Conservation (phyloP, 2,329 filamentous ascomycete genomes). For the Orbilia ellipsospora region DNA sequence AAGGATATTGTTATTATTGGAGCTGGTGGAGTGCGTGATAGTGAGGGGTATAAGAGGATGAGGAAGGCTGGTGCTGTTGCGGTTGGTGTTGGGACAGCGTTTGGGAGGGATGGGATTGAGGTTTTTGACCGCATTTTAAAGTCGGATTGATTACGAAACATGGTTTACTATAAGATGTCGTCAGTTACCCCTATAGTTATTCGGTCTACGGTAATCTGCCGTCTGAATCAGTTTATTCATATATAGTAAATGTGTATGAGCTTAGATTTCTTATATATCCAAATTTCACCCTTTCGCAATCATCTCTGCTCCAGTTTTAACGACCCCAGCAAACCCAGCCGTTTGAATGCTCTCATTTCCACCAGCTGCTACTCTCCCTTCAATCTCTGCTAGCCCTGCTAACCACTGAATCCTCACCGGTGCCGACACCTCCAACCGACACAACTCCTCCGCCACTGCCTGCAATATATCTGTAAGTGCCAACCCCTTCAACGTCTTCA, state of each 20-base stretch:
- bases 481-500: slow-evolving; percentile 86
- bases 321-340: slow-evolving; percentile 87
- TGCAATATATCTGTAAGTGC: slow-evolving; percentile 95
- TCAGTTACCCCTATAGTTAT: too few species aligned
- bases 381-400: slow-evolving; percentile 88
- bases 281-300: slow-evolving; percentile 31
- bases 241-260: too few species aligned
- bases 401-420: slow-evolving; percentile 93
- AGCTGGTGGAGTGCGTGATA: slow-evolving; percentile 77
- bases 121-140: slow-evolving; percentile 56
- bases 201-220: too few species aligned
- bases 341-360: slow-evolving; percentile 90
- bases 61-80: slow-evolving; percentile 72
- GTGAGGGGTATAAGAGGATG: slow-evolving; percentile 74
- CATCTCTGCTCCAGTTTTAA: slow-evolving; percentile 63
- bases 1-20: slow-evolving; percentile 74
- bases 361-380: slow-evolving; percentile 88
- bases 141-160: background rate
- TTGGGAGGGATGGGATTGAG: slow-evolving; percentile 65
- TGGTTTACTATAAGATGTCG: too few species aligned
- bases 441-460: slow-evolving; percentile 82
- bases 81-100: slow-evolving; percentile 76
- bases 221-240: too few species aligned
- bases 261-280: background rate
- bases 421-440: slow-evolving; percentile 82